Percentiles rank a stretch among this genome's conserved stretches.
Conservation (phyloP, 768 basidiomycete genomes). For the Mycena pura region DNA sequence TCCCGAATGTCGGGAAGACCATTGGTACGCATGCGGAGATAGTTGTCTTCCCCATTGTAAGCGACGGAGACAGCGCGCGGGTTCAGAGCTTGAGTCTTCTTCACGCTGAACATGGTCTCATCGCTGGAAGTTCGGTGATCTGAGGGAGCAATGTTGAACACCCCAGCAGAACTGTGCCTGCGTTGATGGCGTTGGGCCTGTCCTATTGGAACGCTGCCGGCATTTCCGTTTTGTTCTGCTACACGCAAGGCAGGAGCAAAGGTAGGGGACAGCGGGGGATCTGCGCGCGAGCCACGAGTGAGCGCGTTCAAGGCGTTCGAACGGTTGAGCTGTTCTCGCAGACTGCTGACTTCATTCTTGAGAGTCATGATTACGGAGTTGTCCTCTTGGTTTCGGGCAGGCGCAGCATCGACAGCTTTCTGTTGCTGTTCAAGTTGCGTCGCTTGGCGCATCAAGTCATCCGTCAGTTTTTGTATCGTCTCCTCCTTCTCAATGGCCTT, state of each 20-base stretch:
- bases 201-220: slow-evolving; percentile 32
- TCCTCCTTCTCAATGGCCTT: slow-evolving; percentile 85
- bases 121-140: slow-evolving; percentile 79
- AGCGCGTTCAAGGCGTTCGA: slow-evolving; percentile 92
- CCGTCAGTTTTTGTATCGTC: slow-evolving; percentile 79
- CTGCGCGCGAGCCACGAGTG: slow-evolving; percentile 75
- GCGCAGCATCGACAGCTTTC: slow-evolving; percentile 67
- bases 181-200: slow-evolving; percentile 70
- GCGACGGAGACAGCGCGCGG: slow-evolving; percentile 90
- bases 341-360: slow-evolving; percentile 89
- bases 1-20: slow-evolving; percentile 75
- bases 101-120: slow-evolving; percentile 77
- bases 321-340: slow-evolving; percentile 95
- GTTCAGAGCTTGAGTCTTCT: slow-evolving; percentile 71
- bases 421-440: slow-evolving; percentile 79
- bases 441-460: slow-evolving; percentile 77
- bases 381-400: slow-evolving; percentile 79
- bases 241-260: slow-evolving; percentile 80
- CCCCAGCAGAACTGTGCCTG: slow-evolving; percentile 86
- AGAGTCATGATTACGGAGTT: slow-evolving; percentile 85
- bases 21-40: slow-evolving; percentile 66
- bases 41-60: slow-evolving; percentile 82
- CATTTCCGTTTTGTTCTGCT: slow-evolving; percentile 52
- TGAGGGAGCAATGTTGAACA: slow-evolving; percentile 62
- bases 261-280: slow-evolving; percentile 83